Conservation (phyloP, 139 green algal species). For the Picochlorum costavermella region DNA sequence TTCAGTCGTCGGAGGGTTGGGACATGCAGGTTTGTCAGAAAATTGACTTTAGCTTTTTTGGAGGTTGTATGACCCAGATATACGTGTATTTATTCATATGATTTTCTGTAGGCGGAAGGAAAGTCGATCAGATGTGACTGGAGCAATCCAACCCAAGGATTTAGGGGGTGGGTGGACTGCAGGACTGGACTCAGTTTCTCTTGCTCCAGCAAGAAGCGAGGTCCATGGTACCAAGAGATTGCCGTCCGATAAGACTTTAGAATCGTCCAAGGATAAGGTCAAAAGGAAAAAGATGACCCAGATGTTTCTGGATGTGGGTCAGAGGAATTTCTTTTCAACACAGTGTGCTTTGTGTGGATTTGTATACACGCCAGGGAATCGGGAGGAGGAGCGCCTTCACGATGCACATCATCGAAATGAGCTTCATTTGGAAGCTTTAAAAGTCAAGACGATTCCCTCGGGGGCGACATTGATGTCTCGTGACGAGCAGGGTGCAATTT, state of each 20-base stretch:
- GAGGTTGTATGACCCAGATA: too few relatives aligned
- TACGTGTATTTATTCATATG: too few relatives aligned
- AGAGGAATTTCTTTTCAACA: conserved; percentile 33
- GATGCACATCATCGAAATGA: conserved; percentile 18
- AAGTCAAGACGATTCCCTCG: conserved; percentile 19
- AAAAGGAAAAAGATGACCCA: conserved; percentile 15
- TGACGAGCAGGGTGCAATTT: conserved; percentile 6
- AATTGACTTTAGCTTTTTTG: too few relatives aligned
- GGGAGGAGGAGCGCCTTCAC: conserved; percentile 35
- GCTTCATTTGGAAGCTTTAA: background rate
- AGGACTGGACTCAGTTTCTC: background rate
- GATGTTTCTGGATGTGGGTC: conserved; percentile 36
- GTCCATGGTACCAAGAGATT: background rate
- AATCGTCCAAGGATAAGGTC: background rate
- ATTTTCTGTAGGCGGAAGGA: too few relatives aligned
- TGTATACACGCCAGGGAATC: conserved; percentile 32
- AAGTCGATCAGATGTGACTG: too few relatives aligned
- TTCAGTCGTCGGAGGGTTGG: too few relatives aligned
- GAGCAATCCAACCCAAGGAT: too few relatives aligned
- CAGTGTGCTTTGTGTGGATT: conserved; percentile 34
- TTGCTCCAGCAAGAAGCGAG: background rate
- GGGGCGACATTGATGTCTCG: background rate
- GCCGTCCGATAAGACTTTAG: too few relatives aligned
- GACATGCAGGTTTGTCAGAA: too few relatives aligned
- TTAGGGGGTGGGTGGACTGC: too few relatives aligned